Evolutionary conservation across 2,329 filamentous ascomycete genomes (phyloP), one percentile per base, ranked within the genome.

Genomic region (Hymenoscyphus linearis): DNA sequence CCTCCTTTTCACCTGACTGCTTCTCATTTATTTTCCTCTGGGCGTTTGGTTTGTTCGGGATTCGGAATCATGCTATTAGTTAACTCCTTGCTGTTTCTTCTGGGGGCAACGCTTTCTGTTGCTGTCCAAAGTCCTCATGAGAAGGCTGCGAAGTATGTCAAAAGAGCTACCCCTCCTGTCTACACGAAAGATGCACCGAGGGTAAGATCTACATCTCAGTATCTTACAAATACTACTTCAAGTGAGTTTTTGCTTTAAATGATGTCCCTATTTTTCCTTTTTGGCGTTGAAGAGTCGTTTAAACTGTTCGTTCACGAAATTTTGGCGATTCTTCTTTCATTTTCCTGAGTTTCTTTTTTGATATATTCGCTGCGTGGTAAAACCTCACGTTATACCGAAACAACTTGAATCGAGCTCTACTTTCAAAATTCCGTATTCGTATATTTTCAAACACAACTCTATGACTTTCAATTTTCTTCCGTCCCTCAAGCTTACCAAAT

Each of bases 81-180:
- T 35, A 61, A 54, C 58, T 61, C 35, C 13, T 34, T 61, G 27
- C 22, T 61, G 26, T 52, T 64, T 35, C 55, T 66, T 16, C 44
- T 65, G 34, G 59, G 57, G 55, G 63, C 63, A 18, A 59, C 61
- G 22, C 72, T 68, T 34, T 74, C 72, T 70, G 74, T 74, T 16
- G 74, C 75, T 44, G 44, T 61, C 12, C 74, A 64, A 35, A 66
- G 36, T 35, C 65, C 63, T 4, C 65, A 66, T 34, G 36, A 65
- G 25, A 65, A 60, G 34, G 61, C 59, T n/a, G 55, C 58, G 44
- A 65, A 62, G n/a, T 62, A 62, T 53, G 57, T 50, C 12, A 64
- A 65, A 31, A 61, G 62, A 37, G n/a, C 36, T 22, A 16, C 57
- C 13, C n/a, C 58, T 22, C 58, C 62, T 16, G 31, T 62, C 7